phyloP scores from a whole-genome alignment of 2,329 filamentous ascomycete species.

The Neodidymelliopsis sp. region DNA sequence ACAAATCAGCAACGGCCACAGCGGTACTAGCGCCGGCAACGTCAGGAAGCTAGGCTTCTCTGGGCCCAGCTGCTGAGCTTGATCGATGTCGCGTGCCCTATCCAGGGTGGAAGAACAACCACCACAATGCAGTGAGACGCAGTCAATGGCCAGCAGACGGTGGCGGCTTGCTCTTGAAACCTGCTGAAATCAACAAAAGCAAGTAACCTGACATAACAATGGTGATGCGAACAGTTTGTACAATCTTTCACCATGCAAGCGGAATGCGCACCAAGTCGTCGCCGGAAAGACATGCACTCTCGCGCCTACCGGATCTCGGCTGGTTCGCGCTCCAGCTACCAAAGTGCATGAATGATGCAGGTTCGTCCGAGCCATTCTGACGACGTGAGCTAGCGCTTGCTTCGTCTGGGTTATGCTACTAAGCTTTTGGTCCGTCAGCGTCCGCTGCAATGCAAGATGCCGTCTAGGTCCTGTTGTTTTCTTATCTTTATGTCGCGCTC shows the following conservation, averaged over 20 bases:
- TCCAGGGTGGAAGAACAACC: background rate
- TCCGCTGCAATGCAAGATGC: constrained; percentile 15
- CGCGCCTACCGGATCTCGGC: constrained; percentile 15
- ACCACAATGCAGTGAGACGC: background rate
- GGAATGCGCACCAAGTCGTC: constrained; percentile 2
- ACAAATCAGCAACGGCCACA: constrained; percentile 5
- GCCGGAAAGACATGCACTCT: constrained; percentile 4
- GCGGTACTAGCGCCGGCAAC: constrained; percentile 8
- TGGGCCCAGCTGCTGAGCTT: background rate
- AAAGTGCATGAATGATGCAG: background rate
- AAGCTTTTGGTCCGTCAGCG: constrained; percentile 12
- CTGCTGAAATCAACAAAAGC: background rate
- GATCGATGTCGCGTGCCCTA: constrained; percentile 11
- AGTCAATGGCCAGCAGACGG: background rate
- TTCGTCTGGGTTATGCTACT: constrained; percentile 3
- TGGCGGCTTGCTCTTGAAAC: background rate
- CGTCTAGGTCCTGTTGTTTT: constrained; percentile 1
- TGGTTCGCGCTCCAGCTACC: constrained; percentile 7
- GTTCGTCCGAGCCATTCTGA: constrained; percentile 1
- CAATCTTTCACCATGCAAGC: background rate
- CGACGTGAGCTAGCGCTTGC: constrained; percentile 2
- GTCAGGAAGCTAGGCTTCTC: constrained; percentile 10
- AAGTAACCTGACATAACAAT: background rate
- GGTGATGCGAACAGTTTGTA: background rate
- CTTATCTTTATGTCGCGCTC: background rate